phyloP scores from a whole-genome alignment of 1,139 yeast genomes.

The Protomyces inundatus region DNA sequence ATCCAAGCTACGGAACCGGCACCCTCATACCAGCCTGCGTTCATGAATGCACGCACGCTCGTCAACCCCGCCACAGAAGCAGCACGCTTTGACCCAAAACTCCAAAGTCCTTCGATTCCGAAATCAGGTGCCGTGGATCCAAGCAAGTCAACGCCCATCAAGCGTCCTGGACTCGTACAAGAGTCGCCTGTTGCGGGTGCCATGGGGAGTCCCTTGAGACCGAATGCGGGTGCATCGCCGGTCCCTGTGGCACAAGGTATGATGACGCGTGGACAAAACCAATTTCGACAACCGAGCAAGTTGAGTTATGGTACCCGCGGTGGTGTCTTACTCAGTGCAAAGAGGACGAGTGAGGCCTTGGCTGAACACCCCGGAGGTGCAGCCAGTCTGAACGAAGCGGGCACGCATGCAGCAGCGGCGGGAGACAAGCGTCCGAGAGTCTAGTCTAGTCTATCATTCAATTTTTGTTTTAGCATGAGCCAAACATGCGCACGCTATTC shows the following conservation, averaged over 20 bases:
- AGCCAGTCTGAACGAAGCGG: constrained; percentile 8
- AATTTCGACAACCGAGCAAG: constrained; percentile 15
- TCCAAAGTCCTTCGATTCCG: constrained; percentile 16
- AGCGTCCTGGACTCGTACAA: constrained; percentile 18
- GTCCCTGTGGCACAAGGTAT: not conserved
- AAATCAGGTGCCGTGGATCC: constrained; percentile 6
- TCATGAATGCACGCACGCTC: constrained; percentile 16
- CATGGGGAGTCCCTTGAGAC: constrained; percentile 8
- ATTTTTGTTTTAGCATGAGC: not conserved
- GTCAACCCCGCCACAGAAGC: constrained; percentile 9
- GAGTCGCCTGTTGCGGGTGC: constrained; percentile 10
- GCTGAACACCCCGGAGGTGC: constrained; percentile 19
- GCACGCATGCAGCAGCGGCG: not conserved
- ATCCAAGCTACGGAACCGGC: constrained; percentile 12
- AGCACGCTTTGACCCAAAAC: constrained; percentile 18
- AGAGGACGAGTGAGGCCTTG: constrained; percentile 16
- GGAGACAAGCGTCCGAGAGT: not conserved
- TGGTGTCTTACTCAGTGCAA: not conserved
- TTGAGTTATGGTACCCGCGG: constrained; percentile 1
- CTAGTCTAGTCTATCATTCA: not conserved
- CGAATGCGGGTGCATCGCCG: not conserved
- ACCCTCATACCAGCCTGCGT: constrained; percentile 11
- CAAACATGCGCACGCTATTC: constrained; percentile 58
- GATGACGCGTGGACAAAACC: constrained; percentile 9
- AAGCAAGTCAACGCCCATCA: constrained; percentile 25